Base-by-base conservation (phyloP, 2,329 filamentous ascomycete genomes). In the Sporothrix brunneoviolacea region DNA sequence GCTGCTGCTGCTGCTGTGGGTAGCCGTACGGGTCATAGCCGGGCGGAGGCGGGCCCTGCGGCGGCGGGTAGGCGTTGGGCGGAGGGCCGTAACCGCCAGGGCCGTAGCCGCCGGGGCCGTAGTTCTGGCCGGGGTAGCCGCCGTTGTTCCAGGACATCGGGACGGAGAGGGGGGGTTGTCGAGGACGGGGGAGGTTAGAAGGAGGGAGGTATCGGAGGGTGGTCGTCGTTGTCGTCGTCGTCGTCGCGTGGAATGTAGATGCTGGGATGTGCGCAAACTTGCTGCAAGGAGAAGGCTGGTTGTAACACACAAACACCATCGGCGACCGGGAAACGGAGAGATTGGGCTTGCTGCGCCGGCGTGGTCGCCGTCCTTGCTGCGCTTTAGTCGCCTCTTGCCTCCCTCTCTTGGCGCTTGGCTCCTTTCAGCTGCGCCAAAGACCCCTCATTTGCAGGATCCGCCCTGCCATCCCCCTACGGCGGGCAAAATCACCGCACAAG, bases 101-200 rank as follows among this genome's bases (percentile, higher is more conserved):
- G 46, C 54, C 51, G 39, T 46, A 38, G 24, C 37, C 28, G 10
- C 36, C 38, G 21, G 59, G 59, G 50, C 59, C 59, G 55, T 61
- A 54, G 32, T 57, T 57, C 51, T 59, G 59, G 40, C 60, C 60
- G 35, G 59, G 59, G 28, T 53, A 61, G 16, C 56, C 57, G 40
- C 52, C 49, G 37, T 43, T 42, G 37, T 43, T 45, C 37, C 43
- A 53, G 13, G 47, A 48, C 50, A 52, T 52, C 28, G 36, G 38
- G 19, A 22, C 24, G 50, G 13, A 7, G 13, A 15, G 32, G 13
- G 19, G 33, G 21, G 16, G 18, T 10, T 6, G 38, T 28, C 13
- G 15, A 8, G 13, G 18, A 16, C 9, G 10, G 8, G 16, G 7
- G 2, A 19, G 4, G 33, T 8, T 42, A 27, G 8, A 42, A 42